Base-by-base conservation (phyloP, 345 rosid genomes). In the Eucalyptus grandis region DNA sequence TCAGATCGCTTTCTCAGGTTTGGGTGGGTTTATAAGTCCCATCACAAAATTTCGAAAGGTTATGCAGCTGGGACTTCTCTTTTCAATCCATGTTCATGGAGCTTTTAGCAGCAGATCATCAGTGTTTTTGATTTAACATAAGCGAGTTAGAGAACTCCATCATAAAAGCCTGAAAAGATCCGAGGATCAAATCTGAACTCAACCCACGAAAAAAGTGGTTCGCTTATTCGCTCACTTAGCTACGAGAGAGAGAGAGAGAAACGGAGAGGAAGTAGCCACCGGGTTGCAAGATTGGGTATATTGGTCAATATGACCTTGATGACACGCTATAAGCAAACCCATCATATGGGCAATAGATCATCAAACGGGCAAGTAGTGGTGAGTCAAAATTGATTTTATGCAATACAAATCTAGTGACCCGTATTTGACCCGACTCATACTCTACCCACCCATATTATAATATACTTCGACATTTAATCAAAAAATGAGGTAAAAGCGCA, bases 371-470 rank as follows among this genome's bases (percentile, higher is more conserved):
- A 1, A 53, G 58, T 53, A 4, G 58, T 0, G 5, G 8, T 19
- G 0, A 19, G 11, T 53, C 58, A 0, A 53, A 53, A 53, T 53
- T 53, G 10, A 53, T 19, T 53, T 53, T 8, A 53, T 53, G 26
- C 26, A 19, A 53, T 3, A 53, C 58, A 53, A 53, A 53, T 53
- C 1, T 53, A 19, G 26, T 53, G 26, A 53, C 1, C 4, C 26
- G 0, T 53, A 53, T 53, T 53, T 4, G 0, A 19, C 10, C 56
- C 1, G 0, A 53, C 58, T 53, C 58, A 53, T 19, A 19, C 5
- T 19, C 56, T 19, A 53, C 58, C 24, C 9, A 53, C 26, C 58
- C 26, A 53, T 0, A 53, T 19, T 53, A 53, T 53, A 53, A 53
- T 53, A 53, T 53, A 53, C 58, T 53, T 53, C 5, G 10, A 53